Conservation (phyloP, 306 rosid species). For the Adenanthera pavonina region DNA sequence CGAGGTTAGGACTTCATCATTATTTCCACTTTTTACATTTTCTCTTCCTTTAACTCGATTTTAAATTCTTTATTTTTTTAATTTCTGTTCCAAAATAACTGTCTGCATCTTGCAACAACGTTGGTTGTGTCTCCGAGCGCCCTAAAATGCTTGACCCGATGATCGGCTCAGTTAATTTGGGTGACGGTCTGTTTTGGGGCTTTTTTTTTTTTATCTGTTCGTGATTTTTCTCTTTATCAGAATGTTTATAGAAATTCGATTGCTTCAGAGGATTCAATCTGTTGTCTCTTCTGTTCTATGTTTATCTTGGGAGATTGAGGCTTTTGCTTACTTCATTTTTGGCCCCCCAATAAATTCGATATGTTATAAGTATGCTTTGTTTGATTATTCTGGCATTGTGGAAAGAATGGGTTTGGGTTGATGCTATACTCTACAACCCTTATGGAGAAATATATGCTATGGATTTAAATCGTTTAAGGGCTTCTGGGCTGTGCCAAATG, state of each 20-base stretch:
- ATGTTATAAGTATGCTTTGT: background rate
- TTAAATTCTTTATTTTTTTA: background rate
- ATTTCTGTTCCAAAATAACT: background rate
- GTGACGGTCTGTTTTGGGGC: background rate
- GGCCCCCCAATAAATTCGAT: background rate
- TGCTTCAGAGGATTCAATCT: conserved; percentile 24
- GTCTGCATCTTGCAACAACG: conserved; percentile 2
- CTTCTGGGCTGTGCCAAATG: conserved; percentile 11
- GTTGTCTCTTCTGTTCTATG: conserved; percentile 23
- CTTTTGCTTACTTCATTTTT: conserved; percentile 8
- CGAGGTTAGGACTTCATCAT: conserved; percentile 53
- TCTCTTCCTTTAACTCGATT: conserved; percentile 1
- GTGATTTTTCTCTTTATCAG: background rate
- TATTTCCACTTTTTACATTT: background rate
- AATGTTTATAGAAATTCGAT: conserved; percentile 18
- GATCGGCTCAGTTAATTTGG: conserved; percentile 45
- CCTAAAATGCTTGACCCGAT: conserved; percentile 30
- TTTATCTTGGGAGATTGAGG: conserved; percentile 17
- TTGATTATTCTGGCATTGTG: background rate
- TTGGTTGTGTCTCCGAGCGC: background rate
- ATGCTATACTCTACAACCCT: conserved; percentile 7
- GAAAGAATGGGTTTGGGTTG: conserved; percentile 15
- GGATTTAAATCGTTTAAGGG: conserved; percentile 4
- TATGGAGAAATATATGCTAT: conserved; percentile 13
- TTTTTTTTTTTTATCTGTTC: background rate